These are phyloP conservation scores for Verticillium longisporum DNA, from an alignment of 2,329 filamentous ascomycete species.

Conservation along the genomic window DNA sequence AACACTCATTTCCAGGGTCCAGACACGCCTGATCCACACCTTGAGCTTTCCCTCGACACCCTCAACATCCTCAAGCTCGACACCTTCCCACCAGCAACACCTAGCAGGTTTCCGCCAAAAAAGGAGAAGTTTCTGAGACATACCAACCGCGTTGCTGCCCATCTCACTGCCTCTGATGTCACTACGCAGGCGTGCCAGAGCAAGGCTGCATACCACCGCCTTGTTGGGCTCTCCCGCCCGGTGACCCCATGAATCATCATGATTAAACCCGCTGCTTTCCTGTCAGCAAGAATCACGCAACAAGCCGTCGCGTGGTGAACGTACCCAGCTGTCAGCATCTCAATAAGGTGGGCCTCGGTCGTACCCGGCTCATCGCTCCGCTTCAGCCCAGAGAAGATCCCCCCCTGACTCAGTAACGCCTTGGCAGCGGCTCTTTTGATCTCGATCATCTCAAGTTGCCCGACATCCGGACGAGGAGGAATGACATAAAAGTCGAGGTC, in stretches of 20 bases:
- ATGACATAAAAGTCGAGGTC: constrained; percentile 98
- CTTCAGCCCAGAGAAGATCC: constrained; percentile 92
- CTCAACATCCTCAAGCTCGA: constrained; percentile 83
- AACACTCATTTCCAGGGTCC: constrained; percentile 97
- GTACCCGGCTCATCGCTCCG: constrained; percentile 94
- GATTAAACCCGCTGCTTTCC: constrained; percentile 75
- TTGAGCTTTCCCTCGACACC: constrained; percentile 89
- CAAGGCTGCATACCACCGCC: constrained; percentile 94
- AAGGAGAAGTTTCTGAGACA: constrained; percentile 95
- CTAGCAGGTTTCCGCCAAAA: constrained; percentile 98
- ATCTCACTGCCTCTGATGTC: constrained; percentile 78
- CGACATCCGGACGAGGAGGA: constrained; percentile 77
- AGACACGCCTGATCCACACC: constrained; percentile 96
- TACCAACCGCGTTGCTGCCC: constrained; percentile 77
- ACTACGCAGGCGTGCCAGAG: constrained; percentile 83
- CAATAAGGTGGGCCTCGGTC: constrained; percentile 95
- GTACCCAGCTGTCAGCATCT: constrained; percentile 98
- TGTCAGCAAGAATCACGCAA: constrained; percentile 3
- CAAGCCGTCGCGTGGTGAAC: constrained; percentile 18
- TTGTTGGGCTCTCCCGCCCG: constrained; percentile 97
- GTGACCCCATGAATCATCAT: constrained; percentile 92
- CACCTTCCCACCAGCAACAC: constrained; percentile 98
- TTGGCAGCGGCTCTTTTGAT: constrained; percentile 88
- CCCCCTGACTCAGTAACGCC: constrained; percentile 80
- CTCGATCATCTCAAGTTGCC: constrained; percentile 85